phyloP scores from a whole-genome alignment of 225 moss, liverwort and hornwort species.

The Polytrichum commune region DNA sequence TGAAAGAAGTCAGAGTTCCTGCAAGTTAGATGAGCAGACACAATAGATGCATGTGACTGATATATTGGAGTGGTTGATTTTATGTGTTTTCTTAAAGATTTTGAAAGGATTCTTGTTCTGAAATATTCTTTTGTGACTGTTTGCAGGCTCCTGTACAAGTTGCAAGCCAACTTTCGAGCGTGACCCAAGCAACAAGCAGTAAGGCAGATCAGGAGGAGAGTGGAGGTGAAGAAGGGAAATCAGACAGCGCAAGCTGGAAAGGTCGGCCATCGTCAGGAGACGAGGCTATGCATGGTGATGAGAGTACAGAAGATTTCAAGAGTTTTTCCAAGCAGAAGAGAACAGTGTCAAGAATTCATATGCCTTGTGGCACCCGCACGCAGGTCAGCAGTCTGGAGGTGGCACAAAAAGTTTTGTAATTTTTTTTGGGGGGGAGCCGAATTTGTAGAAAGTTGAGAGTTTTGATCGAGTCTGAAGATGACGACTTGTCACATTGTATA shows the following conservation, averaged over 20 bases:
- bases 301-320: neutral
- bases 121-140: neutral
- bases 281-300: constrained; percentile 16
- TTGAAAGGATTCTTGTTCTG: neutral
- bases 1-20: too few species aligned
- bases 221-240: constrained; percentile 56
- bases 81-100: neutral
- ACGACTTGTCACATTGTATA: neutral
- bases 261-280: constrained; percentile 14
- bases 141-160: constrained; percentile 46
- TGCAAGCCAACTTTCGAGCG: constrained; percentile 39
- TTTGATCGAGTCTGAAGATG: neutral
- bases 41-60: too few species aligned
- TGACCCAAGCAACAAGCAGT: constrained; percentile 28
- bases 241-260: constrained; percentile 57
- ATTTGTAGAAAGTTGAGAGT: too few species aligned
- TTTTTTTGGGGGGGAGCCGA: neutral
- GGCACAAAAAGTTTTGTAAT: constrained; percentile 27
- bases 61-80: too few species aligned
- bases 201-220: constrained; percentile 17
- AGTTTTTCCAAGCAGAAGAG: constrained; percentile 18
- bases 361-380: constrained; percentile 25
- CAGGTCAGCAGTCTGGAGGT: constrained; percentile 24
- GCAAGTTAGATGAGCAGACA: too few species aligned
- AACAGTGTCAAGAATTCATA: constrained; percentile 33